Percentiles rank a stretch among this genome's conserved stretches.
These are phyloP conservation scores for Gastroboletus turbinatus DNA, from an alignment of 1,284 basidiomycete genomes.

Conservation along the genomic window DNA sequence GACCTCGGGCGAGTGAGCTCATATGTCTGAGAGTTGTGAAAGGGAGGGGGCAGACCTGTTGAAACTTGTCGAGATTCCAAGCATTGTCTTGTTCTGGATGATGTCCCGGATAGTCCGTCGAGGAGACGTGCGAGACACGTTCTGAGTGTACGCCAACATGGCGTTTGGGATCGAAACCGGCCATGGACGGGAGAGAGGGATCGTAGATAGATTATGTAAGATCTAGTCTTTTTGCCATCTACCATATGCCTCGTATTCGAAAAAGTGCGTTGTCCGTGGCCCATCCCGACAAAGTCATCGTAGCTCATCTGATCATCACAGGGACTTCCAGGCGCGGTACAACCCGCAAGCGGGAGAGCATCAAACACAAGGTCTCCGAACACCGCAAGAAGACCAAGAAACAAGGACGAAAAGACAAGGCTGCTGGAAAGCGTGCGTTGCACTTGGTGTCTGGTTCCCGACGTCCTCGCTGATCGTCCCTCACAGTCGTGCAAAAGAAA, in stretches of 20 bases:
- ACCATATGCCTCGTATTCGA: constrained; percentile 65
- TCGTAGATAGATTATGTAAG: constrained; percentile 22
- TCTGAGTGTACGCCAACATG: constrained; percentile 69
- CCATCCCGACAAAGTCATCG: not conserved
- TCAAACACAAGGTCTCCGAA: constrained; percentile 81
- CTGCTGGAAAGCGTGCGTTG: constrained; percentile 86
- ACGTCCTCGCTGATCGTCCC: not conserved
- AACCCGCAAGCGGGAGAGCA: constrained; percentile 73
- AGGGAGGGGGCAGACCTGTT: constrained; percentile 54
- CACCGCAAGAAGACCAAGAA: constrained; percentile 77
- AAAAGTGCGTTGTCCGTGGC: constrained; percentile 52
- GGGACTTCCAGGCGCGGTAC: constrained; percentile 83
- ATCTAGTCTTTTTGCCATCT: not conserved
- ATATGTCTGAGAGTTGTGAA: not conserved
- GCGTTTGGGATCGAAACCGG: constrained; percentile 34
- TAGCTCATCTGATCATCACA: constrained; percentile 32
- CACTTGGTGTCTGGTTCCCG: constrained; percentile 19
- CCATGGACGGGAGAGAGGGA: constrained; percentile 12
- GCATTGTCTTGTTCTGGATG: constrained; percentile 81
- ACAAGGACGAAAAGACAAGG: constrained; percentile 74
- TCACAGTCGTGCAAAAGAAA: constrained; percentile 49
- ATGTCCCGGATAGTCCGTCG: constrained; percentile 86
- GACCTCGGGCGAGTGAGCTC: constrained; percentile 26
- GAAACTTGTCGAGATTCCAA: constrained; percentile 79
- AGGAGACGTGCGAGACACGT: constrained; percentile 73